Percentiles rank a stretch among this genome's conserved stretches.
phyloP scores from a whole-genome alignment of 192 early-diverging fungal species.

The Gonapodya sp. region DNA sequence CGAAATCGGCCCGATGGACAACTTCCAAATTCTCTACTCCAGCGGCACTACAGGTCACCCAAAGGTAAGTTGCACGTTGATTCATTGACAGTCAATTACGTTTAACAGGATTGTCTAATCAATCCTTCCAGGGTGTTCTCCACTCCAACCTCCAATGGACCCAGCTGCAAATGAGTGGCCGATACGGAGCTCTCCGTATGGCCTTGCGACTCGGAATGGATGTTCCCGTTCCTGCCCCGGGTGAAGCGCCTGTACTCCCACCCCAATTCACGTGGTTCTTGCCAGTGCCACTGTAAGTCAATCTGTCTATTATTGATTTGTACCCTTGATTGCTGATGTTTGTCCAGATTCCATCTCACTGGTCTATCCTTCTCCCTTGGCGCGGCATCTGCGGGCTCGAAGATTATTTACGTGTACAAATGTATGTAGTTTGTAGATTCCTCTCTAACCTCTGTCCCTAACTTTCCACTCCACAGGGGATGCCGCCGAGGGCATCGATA shows the following conservation, averaged over 20 bases:
- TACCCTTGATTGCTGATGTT: background rate
- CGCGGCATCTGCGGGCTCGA: background rate
- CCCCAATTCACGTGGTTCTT: background rate
- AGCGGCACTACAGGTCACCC: constrained; percentile 18
- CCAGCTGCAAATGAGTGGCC: background rate
- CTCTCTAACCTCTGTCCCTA: background rate
- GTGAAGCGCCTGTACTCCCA: background rate
- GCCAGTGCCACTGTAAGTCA: too few relatives aligned
- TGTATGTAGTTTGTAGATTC: background rate
- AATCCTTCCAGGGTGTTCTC: constrained; percentile 11
- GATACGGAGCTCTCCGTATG: background rate
- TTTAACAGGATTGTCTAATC: background rate
- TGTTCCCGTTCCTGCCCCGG: background rate
- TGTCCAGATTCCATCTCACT: constrained; percentile 19
- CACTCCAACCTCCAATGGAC: background rate
- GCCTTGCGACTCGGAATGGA: background rate
- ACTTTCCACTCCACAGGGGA: constrained; percentile 16
- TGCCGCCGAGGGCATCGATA: constrained; percentile 10
- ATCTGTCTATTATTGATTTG: too few relatives aligned
- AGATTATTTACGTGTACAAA: constrained; percentile 15
- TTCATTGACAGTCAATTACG: background rate
- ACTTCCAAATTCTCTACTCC: constrained; percentile 16
- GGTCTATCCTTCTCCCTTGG: background rate
- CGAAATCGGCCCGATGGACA: background rate
- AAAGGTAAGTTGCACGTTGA: too few relatives aligned